Evolutionary conservation across 176 grass and related monocot genomes (phyloP), one percentile per base, ranked within the genome.

Genomic region (Puya raimondii): DNA sequence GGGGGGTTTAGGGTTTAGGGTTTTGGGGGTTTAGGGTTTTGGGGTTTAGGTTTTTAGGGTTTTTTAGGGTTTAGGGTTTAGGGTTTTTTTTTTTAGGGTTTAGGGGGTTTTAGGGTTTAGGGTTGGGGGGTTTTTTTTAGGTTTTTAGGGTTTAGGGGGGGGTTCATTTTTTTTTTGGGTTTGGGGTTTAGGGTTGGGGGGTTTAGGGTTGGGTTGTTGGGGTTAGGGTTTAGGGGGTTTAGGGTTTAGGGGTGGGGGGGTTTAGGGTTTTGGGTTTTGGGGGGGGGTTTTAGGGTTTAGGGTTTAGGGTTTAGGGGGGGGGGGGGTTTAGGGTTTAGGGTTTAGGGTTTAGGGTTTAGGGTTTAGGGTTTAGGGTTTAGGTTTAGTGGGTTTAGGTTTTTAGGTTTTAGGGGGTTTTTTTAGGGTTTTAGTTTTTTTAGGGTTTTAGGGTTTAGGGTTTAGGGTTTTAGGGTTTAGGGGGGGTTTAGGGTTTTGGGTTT

Each of bases 361-460:
- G 63, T 18, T 65, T 65, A 25, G 27, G 63, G n/a, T 4, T 65
- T 25, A 23, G 63, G 10, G 63, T 27, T 23, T 65, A 27, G 63
- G 63, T 9, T 65, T 65, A 26, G 25, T n/a, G 63, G 63, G n/a
- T 65, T 65, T 65, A 23, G 25, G 25, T 26, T 26, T 26, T 26
- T 65, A 65, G 63, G 63, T 9, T 65, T 65, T 65, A 65, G 63
- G 63, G 18, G n/a, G n/a, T n/a, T n/a, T n/a, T n/a, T n/a, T n/a
- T n/a, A n/a, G n/a, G n/a, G n/a, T n/a, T n/a, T n/a, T n/a, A n/a
- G n/a, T n/a, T n/a, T n/a, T n/a, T 65, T 65, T 65, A n/a, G 25
- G 63, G 63, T 9, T 65, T 65, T 65, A 65, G 63, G 63, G 63
- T 26, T 65, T 65, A 25, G 63, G 63, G 63, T 65, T 65, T 65